Percentiles rank a stretch among this genome's conserved stretches.
These are phyloP conservation scores for Lithohypha guttulata DNA, from an alignment of 2,329 filamentous ascomycete species.

Conservation along the genomic window DNA sequence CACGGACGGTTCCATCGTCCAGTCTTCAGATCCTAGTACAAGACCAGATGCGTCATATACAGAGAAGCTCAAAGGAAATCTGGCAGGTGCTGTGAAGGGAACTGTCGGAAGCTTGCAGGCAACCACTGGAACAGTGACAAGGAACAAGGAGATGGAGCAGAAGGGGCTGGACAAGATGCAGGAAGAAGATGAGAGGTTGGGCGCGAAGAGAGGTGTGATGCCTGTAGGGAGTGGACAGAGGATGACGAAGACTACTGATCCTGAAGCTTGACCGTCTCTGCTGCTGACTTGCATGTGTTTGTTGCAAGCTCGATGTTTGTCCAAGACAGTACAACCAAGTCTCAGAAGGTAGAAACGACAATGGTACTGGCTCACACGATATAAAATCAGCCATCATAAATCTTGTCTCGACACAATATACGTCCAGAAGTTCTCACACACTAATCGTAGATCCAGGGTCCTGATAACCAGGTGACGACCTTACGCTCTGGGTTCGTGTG, in stretches of 20 bases:
- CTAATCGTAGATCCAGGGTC: too few species aligned
- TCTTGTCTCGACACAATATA: too few species aligned
- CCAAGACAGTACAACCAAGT: too few species aligned
- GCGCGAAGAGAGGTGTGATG: slow-evolving; percentile 16
- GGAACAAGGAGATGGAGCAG: slow-evolving; percentile 17
- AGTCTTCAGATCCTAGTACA: slow-evolving; percentile 7
- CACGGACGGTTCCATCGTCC: slow-evolving; percentile 3
- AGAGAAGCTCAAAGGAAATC: slow-evolving; percentile 15
- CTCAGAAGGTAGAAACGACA: too few species aligned
- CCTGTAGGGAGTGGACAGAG: slow-evolving; percentile 15
- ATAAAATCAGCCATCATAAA: too few species aligned
- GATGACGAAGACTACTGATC: slow-evolving; percentile 1
- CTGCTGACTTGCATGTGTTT: not conserved
- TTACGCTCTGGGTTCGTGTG: too few species aligned
- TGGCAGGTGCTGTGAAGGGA: slow-evolving; percentile 16
- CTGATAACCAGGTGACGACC: too few species aligned
- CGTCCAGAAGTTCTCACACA: too few species aligned
- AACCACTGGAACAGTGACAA: slow-evolving; percentile 13
- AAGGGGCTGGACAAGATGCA: slow-evolving; percentile 20
- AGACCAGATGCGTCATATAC: slow-evolving; percentile 9
- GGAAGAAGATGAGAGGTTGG: slow-evolving; percentile 15
- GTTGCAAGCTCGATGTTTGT: too few species aligned
- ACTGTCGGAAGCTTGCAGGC: slow-evolving; percentile 15
- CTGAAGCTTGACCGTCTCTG: not conserved
- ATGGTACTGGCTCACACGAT: too few species aligned